Percentiles rank a stretch among this genome's conserved stretches.
Evolutionary conservation across 305 asterid genomes (phyloP).

Genomic region (Fraxinus floribunda): DNA sequence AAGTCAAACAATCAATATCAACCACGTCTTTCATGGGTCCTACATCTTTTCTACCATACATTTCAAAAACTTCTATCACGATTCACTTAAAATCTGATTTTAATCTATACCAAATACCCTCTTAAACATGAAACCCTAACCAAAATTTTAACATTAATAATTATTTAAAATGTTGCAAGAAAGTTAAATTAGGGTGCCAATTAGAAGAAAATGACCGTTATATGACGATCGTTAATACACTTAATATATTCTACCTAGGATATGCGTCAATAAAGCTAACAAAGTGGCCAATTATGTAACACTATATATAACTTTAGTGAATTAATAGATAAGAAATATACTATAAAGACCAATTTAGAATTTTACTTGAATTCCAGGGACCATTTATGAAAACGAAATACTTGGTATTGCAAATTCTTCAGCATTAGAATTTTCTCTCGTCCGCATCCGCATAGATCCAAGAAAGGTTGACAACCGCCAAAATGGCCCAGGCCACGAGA

Average conservation of each 20-base stretch:
- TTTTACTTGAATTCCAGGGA: neutral
- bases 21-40: no score
- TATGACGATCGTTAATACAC: neutral
- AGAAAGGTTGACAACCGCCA: slow-evolving; percentile 51
- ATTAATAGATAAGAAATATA: neutral
- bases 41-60: no score
- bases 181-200: neutral
- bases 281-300: neutral
- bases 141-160: neutral
- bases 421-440: neutral
- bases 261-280: neutral
- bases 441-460: neutral
- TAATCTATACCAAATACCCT: no score
- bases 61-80: no score
- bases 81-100: no score
- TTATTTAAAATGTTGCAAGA: neutral
- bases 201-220: neutral
- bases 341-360: neutral
- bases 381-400: neutral
- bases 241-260: neutral
- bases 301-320: neutral
- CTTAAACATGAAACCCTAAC: neutral
- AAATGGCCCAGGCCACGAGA: slow-evolving; percentile 60
- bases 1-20: no score
- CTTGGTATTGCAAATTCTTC: neutral